Base-by-base conservation (phyloP, 2,329 filamentous ascomycete species). In the Neofusicoccum umdonicola region DNA sequence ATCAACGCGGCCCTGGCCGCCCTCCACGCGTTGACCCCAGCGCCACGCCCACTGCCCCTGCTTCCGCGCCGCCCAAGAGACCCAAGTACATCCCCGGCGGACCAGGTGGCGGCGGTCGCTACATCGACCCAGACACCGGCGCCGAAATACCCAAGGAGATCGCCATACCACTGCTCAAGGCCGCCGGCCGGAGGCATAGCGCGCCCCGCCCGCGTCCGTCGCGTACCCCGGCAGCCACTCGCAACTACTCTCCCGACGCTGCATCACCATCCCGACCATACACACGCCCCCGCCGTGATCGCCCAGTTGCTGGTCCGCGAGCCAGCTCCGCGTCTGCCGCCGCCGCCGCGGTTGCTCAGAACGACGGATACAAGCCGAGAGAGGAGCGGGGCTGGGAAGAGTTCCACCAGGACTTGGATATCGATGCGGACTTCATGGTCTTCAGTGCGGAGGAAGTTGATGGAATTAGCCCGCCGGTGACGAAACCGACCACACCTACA, bases 301-400 rank as follows among this genome's bases (percentile, higher is more conserved):
- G 77, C 61, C 70, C 78, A 62, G 78, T 79, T 72, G 74, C 76
- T 37, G 82, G 84, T 71, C 90, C 91, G 75, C 86, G 91, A 69
- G 96, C 91, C 78, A 92, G 90, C 71, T 94, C 91, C 51, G 92
- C 87, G n/a, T 62, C 64, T n/a, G 92, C 94, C 12, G 93, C 93
- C 34, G 91, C 93, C 27, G 92, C 93, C 58, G 93, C 92, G 5
- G 90, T 91, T 3, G 90, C 95, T 66, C 93, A 97, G 74, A 93
- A 88, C 71, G 95, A 98, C 81, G 93, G 94, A 58, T 98, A 98
- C 79, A 99, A 99, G 76, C 95, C 95, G 37, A 86, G 95, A 73
- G 95, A 99, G 79, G 95, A 99, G 80, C 88, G 94, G 67, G 92
- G 92, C 61, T 99, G 94, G 93, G 93, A 97, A 73, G 95, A 99